Base-by-base conservation (phyloP, 305 asterid genomes). In the Fraxinus angustifolia region DNA sequence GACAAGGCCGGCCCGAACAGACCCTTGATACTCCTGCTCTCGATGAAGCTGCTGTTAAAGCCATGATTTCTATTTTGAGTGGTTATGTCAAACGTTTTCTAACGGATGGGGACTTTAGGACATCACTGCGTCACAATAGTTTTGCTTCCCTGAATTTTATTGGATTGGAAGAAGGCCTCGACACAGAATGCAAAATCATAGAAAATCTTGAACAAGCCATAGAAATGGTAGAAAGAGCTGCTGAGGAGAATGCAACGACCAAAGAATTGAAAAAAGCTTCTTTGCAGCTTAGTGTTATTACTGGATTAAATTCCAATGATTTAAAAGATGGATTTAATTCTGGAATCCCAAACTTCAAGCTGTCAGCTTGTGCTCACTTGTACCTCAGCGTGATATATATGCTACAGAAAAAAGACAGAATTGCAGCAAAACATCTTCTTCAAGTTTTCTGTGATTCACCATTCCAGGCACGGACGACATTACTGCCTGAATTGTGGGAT, bases 341-440 rank as follows among this genome's bases (percentile, higher is more conserved):
- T 45, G 95, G 96, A 78, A 88, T 92, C 68, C 88, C 92, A 2
- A 94, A 94, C 77, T 83, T 68, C n/a, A 91, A 87, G 87, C 70
- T 94, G 75, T 92, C 98, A 23, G 94, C 97, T 67, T 92, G 97
- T 87, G 95, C 97, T 83, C 98, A 91, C 88, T 90, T 94, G 82
- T 94, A 94, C 85, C 97, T 92, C 77, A 86, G 97, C 77, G 87
- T 91, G 80, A 88, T 90, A 83, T 94, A 90, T 79, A 84, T 82
- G 88, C 84, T 92, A 14, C 98, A 92, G 79, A 90, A 86, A 19
- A 92, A 92, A 71, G 94, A 92, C 23, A 82, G 87, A 40, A 89
- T 85, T 71, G 85, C 97, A 76, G 92, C 97, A 73, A 94, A 88
- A 83, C 95, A 92, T 87, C 84, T 94, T 77, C 95, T 92, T 81